Evolutionary conservation across 1,284 basidiomycete species (phyloP).

Genomic region (Cronartium quercuum): DNA sequence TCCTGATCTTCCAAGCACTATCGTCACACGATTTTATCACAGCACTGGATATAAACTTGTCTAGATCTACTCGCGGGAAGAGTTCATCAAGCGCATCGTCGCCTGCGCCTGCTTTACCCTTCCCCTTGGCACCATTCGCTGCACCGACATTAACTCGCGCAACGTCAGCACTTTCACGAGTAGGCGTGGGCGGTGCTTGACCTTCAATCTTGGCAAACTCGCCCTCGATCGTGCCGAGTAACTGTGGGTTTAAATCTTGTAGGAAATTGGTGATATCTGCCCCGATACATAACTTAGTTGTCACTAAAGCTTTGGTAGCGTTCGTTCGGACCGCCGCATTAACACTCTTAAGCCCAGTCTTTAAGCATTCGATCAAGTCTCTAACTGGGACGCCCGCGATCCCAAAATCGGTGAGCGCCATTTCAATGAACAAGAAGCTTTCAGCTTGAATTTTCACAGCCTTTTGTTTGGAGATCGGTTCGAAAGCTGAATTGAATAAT

Average conservation of each 20-base stretch:
- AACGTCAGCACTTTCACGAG: conserved; percentile 67
- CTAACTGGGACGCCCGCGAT: conserved; percentile 77
- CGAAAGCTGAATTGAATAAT: conserved; percentile 61
- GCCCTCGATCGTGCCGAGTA: conserved; percentile 78
- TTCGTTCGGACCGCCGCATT: conserved; percentile 89
- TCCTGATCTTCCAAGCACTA: conserved; percentile 87
- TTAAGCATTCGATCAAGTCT: conserved; percentile 82
- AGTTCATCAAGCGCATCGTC: conserved; percentile 80
- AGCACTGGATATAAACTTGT: conserved; percentile 76
- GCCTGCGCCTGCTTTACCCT: conserved; percentile 49
- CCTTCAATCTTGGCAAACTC: conserved; percentile 94
- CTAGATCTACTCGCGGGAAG: conserved; percentile 89
- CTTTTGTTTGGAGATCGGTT: conserved; percentile 84
- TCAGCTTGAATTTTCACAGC: conserved; percentile 96
- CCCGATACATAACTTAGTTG: conserved; percentile 85
- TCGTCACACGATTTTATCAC: conserved; percentile 72
- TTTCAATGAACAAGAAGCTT: conserved; percentile 80
- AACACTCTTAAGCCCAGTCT: conserved; percentile 78
- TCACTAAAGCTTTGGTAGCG: conserved; percentile 90
- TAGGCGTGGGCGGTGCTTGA: conserved; percentile 70
- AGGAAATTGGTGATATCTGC: conserved; percentile 83
- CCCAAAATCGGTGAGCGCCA: conserved; percentile 85
- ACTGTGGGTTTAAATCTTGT: conserved; percentile 88
- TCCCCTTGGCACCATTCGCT: conserved; percentile 51
- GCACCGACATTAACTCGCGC: conserved; percentile 47